Evolutionary conservation across 75 land plant species (phyloP), one percentile per base, ranked within the genome.

Genomic region (Pseudotsuga menziesii): DNA sequence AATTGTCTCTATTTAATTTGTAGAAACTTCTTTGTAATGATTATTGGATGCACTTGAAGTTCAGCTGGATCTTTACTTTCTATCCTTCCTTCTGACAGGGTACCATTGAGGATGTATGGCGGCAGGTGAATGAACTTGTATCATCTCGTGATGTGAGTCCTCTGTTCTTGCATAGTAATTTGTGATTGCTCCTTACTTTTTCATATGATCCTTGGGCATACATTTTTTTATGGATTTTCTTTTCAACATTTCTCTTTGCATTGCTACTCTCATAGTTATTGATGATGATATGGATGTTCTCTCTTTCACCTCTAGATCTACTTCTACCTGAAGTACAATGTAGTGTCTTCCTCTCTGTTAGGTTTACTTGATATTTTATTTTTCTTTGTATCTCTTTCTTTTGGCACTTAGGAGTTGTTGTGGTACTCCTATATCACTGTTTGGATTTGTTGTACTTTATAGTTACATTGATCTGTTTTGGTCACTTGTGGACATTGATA

Each of bases 91-190:
- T 73, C 54, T 70, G 66, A 59, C 61, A 95, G 98, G 98, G 98
- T 69, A 88, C 90, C 70, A 93, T 90, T 64, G 90, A 91, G 66
- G 92, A 95, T 88, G 98, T 95, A 56, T 89, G 91, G 74, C 89
- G 94, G 55, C 98, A 95, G 79, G 96, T 95, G 56, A 87, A 91
- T 83, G 98, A 95, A 93, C 96, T 94, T 44, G 91, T 91, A 82
- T 82, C 88, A 78, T 78, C 93, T 73, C 91, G 96, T 64, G 89
- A 93, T 95, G 98, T 95, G 55, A 84, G 89, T 86, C 4, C 41
- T 74, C 60, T 39, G 56, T 39, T 71, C 19, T 48, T 82, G 35
- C 56, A 41, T 69, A 5, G 6, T 48, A 32, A 26, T 36, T 56
- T 64, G 35, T 79, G 74, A 32, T 20, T 57, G 22, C 25, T 52